Conservation (phyloP, 2,329 filamentous ascomycete species). For the Cercospora sp. region DNA sequence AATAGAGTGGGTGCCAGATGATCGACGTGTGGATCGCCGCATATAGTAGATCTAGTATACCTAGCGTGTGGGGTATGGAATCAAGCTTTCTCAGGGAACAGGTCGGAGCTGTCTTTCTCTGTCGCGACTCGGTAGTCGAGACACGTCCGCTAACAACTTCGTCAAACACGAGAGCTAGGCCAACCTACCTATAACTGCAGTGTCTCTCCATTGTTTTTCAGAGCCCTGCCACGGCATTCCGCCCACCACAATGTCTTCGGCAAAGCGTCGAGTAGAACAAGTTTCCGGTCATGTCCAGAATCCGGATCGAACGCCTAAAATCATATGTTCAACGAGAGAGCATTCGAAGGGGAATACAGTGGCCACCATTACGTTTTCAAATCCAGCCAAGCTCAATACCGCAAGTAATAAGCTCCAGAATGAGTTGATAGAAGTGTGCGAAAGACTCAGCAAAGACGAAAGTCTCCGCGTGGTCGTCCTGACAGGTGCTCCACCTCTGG, state of each 20-base stretch:
- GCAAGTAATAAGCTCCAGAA: not conserved
- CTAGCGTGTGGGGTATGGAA: not conserved
- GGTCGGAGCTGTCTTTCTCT: not conserved
- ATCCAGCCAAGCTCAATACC: not conserved
- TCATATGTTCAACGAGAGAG: not conserved
- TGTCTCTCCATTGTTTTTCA: not conserved
- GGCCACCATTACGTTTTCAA: not conserved
- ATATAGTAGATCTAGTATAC: not conserved
- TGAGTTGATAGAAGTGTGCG: not conserved
- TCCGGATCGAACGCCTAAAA: not conserved
- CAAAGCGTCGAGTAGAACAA: not conserved
- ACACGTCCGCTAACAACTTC: not conserved
- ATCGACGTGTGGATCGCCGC: not conserved
- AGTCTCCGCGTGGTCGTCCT: not conserved
- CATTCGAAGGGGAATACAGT: not conserved
- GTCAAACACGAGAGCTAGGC: not conserved
- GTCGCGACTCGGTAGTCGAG: not conserved
- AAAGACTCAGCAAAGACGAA: not conserved
- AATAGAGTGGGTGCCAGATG: not conserved
- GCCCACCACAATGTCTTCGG: not conserved
- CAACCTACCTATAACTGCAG: not conserved
- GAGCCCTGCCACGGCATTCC: not conserved
- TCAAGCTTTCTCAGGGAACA: not conserved
- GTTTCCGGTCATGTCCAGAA: not conserved
- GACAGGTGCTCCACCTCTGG: not conserved